phyloP scores from a whole-genome alignment of 768 basidiomycete genomes.

The Amanita phalloides region DNA sequence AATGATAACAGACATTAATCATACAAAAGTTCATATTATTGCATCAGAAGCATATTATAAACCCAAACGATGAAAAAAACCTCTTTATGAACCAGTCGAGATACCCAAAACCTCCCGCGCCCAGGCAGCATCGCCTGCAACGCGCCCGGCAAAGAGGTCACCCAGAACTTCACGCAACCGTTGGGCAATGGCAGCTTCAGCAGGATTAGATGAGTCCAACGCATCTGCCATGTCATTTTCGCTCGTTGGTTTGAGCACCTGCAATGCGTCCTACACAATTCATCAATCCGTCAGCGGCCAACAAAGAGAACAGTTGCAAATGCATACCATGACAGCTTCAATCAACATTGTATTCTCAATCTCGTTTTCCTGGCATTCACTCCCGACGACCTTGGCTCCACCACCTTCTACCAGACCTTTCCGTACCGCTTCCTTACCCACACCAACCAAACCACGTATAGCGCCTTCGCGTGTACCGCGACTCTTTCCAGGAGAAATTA shows the following conservation, averaged over 20 bases:
- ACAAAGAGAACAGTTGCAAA: background rate
- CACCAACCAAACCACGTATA: conserved; percentile 74
- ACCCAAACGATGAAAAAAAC: background rate
- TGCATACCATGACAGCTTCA: conserved; percentile 50
- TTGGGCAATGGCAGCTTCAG: conserved; percentile 34
- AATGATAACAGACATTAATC: background rate
- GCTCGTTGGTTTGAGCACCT: conserved; percentile 38
- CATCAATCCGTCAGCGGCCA: background rate
- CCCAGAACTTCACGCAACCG: conserved; percentile 49
- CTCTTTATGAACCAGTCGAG: background rate
- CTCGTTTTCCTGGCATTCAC: conserved; percentile 39
- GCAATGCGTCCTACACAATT: conserved; percentile 43
- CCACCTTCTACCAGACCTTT: conserved; percentile 78
- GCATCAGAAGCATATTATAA: background rate
- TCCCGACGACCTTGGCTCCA: conserved; percentile 65
- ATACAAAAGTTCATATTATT: background rate
- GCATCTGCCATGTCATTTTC: conserved; percentile 46
- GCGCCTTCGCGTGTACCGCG: conserved; percentile 85
- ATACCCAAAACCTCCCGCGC: conserved; percentile 24
- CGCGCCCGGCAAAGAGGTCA: conserved; percentile 45
- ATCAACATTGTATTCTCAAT: conserved; percentile 35
- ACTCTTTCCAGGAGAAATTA: conserved; percentile 62
- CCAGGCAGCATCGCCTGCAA: conserved; percentile 55
- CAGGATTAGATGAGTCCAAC: conserved; percentile 35
- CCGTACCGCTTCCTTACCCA: conserved; percentile 76